Evolutionary conservation across 2,329 filamentous ascomycete species (phyloP).

Genomic region (Colletotrichum tanaceti): DNA sequence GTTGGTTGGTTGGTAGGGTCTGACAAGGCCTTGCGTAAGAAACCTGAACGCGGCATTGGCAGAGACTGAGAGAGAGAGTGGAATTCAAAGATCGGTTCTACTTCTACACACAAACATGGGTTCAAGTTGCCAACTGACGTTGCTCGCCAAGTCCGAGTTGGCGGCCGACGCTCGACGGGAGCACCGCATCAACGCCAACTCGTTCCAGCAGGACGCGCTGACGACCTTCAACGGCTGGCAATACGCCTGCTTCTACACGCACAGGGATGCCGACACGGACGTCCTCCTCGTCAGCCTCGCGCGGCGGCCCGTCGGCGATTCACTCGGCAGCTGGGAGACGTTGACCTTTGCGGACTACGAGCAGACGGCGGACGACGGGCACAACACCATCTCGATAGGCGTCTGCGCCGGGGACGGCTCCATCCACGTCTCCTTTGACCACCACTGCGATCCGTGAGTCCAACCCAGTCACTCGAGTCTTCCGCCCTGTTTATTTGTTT

Average conservation of each 20-base stretch:
- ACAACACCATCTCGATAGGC: slow-evolving; percentile 38
- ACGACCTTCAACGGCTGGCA: slow-evolving; percentile 37
- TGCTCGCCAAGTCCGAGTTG: slow-evolving; percentile 25
- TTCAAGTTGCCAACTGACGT: neutral
- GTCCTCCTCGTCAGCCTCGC: slow-evolving; percentile 28
- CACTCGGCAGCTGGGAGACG: slow-evolving; percentile 21
- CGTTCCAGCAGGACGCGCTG: slow-evolving; percentile 38
- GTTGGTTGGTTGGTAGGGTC: no score
- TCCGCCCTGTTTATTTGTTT: no score
- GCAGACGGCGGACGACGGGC: slow-evolving; percentile 39
- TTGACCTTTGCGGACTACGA: slow-evolving; percentile 33
- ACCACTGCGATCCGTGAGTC: slow-evolving; percentile 39
- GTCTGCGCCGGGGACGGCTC: slow-evolving; percentile 31
- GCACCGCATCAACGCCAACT: slow-evolving; percentile 38
- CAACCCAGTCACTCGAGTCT: no score
- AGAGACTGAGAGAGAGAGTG: no score
- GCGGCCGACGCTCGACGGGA: slow-evolving; percentile 31
- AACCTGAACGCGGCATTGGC: no score
- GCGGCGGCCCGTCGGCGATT: slow-evolving; percentile 10
- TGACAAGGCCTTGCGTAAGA: no score
- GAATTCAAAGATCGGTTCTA: no score
- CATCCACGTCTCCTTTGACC: slow-evolving; percentile 34
- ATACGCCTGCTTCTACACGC: slow-evolving; percentile 33
- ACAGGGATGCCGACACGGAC: slow-evolving; percentile 22
- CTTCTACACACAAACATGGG: slow-evolving; percentile 5